Percentiles rank a stretch among this genome's conserved stretches.
phyloP scores from a whole-genome alignment of 73 alveolate species.

The Blepharisma japonicum region DNA sequence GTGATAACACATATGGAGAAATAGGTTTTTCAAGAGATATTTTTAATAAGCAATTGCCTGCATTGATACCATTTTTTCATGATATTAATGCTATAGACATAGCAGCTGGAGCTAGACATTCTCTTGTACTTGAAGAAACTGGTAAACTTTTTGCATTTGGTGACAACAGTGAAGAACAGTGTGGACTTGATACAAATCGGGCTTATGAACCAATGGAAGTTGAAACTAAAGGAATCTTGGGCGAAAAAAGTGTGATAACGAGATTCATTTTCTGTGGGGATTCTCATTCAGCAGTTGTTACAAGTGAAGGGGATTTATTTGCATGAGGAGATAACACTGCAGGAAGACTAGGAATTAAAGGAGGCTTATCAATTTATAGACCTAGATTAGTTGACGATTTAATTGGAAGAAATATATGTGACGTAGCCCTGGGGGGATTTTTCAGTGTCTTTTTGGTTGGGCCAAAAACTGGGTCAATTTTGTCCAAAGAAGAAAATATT shows the following conservation, averaged over 20 bases:
- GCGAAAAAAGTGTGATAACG: neutral
- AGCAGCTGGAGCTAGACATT: constrained; percentile 59
- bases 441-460: too few species aligned
- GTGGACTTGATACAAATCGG: constrained; percentile 34
- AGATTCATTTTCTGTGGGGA: neutral
- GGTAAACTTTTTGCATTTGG: constrained; percentile 61
- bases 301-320: neutral
- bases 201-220: neutral
- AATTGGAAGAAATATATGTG: too few species aligned
- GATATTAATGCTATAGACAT: constrained; percentile 33
- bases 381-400: too few species aligned
- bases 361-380: neutral
- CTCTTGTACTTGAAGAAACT: constrained; percentile 41
- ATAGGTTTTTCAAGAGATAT: neutral
- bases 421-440: too few species aligned
- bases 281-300: neutral
- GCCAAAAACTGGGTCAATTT: too few species aligned
- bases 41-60: neutral
- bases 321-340: neutral
- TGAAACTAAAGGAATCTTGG: neutral
- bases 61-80: neutral
- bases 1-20: constrained; percentile 16
- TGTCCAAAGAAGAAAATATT: too few species aligned
- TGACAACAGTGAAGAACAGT: constrained; percentile 59
- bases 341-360: constrained; percentile 13